A percentile compares a stretch with the other conserved stretches of the same genome.
These are phyloP conservation scores for Trichophyton schoenleinii DNA, from an alignment of 2,329 filamentous ascomycete genomes.

Conservation along the genomic window DNA sequence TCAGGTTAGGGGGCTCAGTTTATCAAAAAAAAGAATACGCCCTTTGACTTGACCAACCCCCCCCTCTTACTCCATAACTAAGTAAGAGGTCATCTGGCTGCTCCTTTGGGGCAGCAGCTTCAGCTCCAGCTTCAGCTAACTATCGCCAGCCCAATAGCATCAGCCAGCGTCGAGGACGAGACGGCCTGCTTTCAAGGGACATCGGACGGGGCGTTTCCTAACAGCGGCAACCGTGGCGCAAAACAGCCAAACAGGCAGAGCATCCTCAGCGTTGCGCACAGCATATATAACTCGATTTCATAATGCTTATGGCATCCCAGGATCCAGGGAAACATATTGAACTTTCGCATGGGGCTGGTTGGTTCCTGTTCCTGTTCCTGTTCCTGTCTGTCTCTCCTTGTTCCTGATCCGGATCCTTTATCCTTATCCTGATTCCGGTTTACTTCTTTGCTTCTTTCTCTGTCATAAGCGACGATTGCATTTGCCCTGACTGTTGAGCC, in stretches of 20 bases:
- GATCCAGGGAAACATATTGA: background rate
- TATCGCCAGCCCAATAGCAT: background rate
- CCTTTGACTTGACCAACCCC: background rate
- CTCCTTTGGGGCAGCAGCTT: background rate
- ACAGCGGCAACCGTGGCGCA: background rate
- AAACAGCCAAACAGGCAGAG: background rate
- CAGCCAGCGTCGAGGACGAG: background rate
- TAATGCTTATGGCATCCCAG: background rate
- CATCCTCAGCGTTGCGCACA: background rate
- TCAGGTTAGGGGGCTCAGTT: no score
- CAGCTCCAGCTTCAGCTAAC: background rate
- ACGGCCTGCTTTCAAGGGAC: background rate
- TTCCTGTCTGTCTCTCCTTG: background rate
- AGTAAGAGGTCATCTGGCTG: background rate
- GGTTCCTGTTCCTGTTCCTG: background rate
- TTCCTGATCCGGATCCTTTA: background rate
- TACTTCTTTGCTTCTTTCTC: background rate
- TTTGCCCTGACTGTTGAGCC: background rate
- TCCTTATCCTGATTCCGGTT: background rate
- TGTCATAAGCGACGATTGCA: background rate
- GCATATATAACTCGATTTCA: conserved; percentile 2
- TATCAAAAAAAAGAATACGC: background rate
- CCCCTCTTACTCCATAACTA: background rate
- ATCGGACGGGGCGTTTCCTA: background rate
- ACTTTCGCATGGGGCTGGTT: background rate